Percentiles rank a stretch among this genome's conserved stretches.
phyloP scores from a whole-genome alignment of 169 alveolate genomes.

The Plasmodium inui region DNA sequence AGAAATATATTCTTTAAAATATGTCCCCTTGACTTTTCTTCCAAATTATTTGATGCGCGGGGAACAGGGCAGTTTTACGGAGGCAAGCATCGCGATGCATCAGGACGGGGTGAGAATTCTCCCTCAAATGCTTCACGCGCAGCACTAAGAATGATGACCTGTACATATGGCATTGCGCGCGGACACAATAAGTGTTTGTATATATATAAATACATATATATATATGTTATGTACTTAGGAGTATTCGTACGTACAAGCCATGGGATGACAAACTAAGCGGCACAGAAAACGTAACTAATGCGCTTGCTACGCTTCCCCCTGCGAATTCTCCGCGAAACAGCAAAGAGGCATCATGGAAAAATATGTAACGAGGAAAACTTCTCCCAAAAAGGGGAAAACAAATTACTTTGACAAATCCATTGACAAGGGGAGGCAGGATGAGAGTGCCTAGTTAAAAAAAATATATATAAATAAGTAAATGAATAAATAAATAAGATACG shows the following conservation, averaged over 20 bases:
- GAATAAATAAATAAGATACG: background rate
- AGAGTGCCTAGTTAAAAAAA: slow-evolving; percentile 1
- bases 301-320: background rate
- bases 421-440: background rate
- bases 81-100: background rate
- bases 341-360: background rate
- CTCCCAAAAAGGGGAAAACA: background rate
- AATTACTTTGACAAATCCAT: background rate
- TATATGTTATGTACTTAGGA: background rate
- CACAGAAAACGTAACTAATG: background rate
- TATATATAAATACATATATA: no score
- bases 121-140: background rate
- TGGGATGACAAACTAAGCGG: background rate
- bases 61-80: background rate
- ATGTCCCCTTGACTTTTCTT: background rate
- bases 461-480: background rate
- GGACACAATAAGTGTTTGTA: background rate
- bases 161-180: background rate
- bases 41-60: background rate
- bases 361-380: background rate
- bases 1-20: slow-evolving; percentile 1
- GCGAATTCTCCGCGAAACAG: background rate
- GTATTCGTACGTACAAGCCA: background rate
- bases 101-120: background rate
- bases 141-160: background rate